Percentiles rank a stretch among this genome's conserved stretches.
Conservation (phyloP, 2,329 filamentous ascomycete species). For the Colletotrichum sansevieriae region DNA sequence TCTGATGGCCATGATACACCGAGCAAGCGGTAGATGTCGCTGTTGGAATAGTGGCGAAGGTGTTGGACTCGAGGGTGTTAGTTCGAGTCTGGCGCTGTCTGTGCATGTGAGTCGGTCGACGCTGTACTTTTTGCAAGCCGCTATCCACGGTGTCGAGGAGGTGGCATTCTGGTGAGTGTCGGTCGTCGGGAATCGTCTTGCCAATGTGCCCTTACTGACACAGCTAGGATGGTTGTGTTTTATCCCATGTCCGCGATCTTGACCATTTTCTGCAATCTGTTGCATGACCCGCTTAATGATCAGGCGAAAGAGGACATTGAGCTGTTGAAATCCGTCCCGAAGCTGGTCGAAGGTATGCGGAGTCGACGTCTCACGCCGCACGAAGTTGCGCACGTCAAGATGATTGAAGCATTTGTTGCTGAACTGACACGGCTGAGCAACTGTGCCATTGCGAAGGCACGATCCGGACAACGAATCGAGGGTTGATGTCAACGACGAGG, state of each 20-base stretch:
- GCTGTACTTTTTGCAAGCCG: conserved; percentile 60
- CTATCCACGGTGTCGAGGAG: conserved; percentile 56
- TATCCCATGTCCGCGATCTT: conserved; percentile 69
- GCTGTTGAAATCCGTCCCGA: conserved; percentile 57
- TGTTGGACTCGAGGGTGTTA: conserved; percentile 53
- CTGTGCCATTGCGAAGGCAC: conserved; percentile 53
- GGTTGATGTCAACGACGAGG: not conserved
- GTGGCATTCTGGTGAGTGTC: conserved; percentile 63
- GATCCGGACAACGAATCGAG: not conserved
- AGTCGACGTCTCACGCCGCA: conserved; percentile 46
- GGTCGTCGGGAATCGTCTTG: not conserved
- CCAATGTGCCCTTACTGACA: not conserved
- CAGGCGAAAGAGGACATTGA: conserved; percentile 60
- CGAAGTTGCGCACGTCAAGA: conserved; percentile 56
- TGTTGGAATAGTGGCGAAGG: conserved; percentile 51
- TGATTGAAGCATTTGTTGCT: conserved; percentile 57
- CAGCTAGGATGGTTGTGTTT: conserved; percentile 64
- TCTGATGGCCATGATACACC: conserved; percentile 67
- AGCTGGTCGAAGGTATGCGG: conserved; percentile 58
- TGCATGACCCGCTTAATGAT: conserved; percentile 60
- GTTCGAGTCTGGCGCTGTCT: conserved; percentile 65
- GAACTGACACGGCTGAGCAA: conserved; percentile 59
- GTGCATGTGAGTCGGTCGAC: conserved; percentile 69
- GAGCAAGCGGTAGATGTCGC: conserved; percentile 65
- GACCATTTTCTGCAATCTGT: conserved; percentile 67